These are phyloP conservation scores for Alternaria sp. DNA, from an alignment of 2,329 filamentous ascomycete species.

Conservation along the genomic window DNA sequence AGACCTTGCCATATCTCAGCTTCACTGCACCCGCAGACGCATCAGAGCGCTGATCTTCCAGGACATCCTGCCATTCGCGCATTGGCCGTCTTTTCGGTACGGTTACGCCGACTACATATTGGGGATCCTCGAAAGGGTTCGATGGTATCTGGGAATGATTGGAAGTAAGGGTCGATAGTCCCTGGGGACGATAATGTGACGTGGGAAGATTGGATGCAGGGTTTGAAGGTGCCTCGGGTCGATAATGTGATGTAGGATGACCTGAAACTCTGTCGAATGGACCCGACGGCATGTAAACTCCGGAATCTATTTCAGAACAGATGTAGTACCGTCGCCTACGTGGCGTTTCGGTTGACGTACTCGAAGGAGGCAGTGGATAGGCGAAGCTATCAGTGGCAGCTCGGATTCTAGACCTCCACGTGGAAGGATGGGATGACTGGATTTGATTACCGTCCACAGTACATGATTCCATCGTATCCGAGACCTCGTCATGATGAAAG, in stretches of 20 bases:
- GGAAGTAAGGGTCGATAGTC: neutral
- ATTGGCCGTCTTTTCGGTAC: neutral
- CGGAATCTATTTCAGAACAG: neutral
- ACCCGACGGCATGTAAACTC: neutral
- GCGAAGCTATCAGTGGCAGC: neutral
- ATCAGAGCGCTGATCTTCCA: neutral
- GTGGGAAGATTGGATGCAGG: neutral
- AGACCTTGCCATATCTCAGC: neutral
- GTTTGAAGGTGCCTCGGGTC: neutral
- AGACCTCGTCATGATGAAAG: neutral
- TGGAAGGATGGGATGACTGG: neutral
- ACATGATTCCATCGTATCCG: neutral
- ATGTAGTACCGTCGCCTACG: neutral
- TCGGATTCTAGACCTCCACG: neutral
- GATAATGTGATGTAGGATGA: neutral
- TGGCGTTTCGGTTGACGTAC: neutral
- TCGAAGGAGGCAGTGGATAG: neutral
- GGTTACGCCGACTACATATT: neutral
- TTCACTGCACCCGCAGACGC: neutral
- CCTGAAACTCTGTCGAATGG: neutral
- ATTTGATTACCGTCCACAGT: neutral
- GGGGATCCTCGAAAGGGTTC: constrained; percentile 6
- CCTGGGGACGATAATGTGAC: neutral
- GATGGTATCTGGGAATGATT: neutral
- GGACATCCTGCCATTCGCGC: neutral